phyloP scores from a whole-genome alignment of 129 eudicot species.

The Sambucus nigra region DNA sequence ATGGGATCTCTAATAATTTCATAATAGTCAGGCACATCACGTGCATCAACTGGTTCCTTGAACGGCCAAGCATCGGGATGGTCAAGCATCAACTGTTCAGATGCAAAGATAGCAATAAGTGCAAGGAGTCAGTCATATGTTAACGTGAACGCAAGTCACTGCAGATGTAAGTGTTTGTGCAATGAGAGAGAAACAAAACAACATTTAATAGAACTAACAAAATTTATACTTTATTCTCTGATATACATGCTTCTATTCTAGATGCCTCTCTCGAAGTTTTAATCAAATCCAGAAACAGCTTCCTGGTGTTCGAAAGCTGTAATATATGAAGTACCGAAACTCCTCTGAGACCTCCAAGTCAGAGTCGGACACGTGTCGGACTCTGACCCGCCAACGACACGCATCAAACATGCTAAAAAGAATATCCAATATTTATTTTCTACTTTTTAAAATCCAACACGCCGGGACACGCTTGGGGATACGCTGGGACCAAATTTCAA shows the following conservation, averaged over 20 bases:
- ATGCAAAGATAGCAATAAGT: constrained; percentile 8
- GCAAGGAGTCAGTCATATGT: not conserved
- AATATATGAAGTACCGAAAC: too few species aligned
- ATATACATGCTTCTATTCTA: not conserved
- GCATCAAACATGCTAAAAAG: too few species aligned
- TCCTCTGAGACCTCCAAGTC: too few species aligned
- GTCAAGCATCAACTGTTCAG: constrained; percentile 67
- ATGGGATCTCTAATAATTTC: constrained; percentile 91
- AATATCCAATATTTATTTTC: too few species aligned
- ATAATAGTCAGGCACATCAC: constrained; percentile 92
- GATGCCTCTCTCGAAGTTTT: not conserved
- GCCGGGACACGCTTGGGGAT: too few species aligned
- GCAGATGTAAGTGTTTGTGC: too few species aligned
- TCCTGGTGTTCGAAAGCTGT: not conserved
- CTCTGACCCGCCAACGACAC: too few species aligned
- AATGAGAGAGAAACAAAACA: not conserved
- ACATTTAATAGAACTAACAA: not conserved
- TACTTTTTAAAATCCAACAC: too few species aligned
- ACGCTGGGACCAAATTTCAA: too few species aligned
- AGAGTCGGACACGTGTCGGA: too few species aligned
- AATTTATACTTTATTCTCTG: not conserved
- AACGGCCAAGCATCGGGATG: constrained; percentile 97
- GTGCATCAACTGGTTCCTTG: constrained; percentile 92
- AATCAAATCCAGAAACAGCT: not conserved
- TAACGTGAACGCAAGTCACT: not conserved